phyloP scores from a whole-genome alignment of 1,284 basidiomycete species.

The Ceratobasidium sp. region DNA sequence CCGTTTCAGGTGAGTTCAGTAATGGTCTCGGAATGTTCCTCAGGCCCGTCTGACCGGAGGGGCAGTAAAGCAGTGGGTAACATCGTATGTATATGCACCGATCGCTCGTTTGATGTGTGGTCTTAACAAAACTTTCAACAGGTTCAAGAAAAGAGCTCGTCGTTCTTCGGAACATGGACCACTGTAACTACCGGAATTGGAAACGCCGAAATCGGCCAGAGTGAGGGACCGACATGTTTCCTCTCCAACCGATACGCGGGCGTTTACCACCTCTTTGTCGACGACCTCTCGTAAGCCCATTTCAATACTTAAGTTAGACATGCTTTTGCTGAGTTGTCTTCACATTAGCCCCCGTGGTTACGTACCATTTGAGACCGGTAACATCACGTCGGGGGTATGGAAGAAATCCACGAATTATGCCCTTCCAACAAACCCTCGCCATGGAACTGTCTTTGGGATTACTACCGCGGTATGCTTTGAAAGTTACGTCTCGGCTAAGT shows the following conservation, averaged over 20 bases:
- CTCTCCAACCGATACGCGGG: constrained; percentile 34
- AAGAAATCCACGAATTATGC: constrained; percentile 29
- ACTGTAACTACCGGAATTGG: constrained; percentile 24
- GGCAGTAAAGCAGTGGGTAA: constrained; percentile 25
- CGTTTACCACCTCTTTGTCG: constrained; percentile 35
- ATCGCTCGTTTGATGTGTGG: not conserved
- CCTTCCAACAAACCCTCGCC: constrained; percentile 25
- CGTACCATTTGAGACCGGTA: constrained; percentile 32
- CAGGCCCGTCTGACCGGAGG: no score
- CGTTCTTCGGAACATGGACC: constrained; percentile 29
- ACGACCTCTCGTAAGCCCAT: constrained; percentile 29
- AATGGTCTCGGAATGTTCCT: not conserved
- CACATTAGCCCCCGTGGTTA: constrained; percentile 18
- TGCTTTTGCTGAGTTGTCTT: not conserved
- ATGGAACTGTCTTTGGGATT: constrained; percentile 36
- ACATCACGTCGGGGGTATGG: constrained; percentile 34
- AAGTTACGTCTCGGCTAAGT: not conserved
- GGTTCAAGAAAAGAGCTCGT: constrained; percentile 36
- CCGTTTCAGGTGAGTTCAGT: constrained; percentile 26
- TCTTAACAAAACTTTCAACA: not conserved
- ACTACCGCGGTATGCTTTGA: constrained; percentile 12
- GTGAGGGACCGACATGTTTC: constrained; percentile 36
- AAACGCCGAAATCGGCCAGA: constrained; percentile 11
- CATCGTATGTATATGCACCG: constrained; percentile 4
- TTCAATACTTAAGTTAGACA: not conserved